phyloP scores from a whole-genome alignment of 352 stramenopile genomes.

The Aphanomyces stellatus region DNA sequence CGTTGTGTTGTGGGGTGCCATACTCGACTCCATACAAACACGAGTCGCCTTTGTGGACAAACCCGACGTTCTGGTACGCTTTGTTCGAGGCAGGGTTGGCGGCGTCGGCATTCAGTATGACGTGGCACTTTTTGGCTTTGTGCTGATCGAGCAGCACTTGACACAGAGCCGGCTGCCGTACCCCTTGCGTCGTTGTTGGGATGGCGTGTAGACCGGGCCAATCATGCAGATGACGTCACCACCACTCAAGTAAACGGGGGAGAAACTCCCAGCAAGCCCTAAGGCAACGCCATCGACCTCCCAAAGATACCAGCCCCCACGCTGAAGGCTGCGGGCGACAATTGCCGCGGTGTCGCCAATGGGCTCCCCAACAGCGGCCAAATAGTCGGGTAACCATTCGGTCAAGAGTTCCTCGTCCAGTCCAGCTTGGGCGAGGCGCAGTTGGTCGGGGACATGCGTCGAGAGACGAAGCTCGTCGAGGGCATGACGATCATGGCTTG shows the following conservation, averaged over 20 bases:
- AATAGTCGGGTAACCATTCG: background rate
- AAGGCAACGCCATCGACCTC: background rate
- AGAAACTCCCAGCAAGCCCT: background rate
- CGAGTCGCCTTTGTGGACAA: too few relatives aligned
- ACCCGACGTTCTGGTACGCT: slow-evolving; percentile 15
- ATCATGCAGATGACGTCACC: background rate
- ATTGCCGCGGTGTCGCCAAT: background rate
- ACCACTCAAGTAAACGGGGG: background rate
- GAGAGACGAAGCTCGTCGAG: background rate
- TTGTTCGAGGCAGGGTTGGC: slow-evolving; percentile 14
- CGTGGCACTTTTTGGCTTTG: too few relatives aligned
- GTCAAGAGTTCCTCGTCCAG: background rate
- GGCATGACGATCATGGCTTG: background rate
- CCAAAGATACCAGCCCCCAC: slow-evolving; percentile 5
- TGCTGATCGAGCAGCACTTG: too few relatives aligned
- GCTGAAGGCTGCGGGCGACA: background rate
- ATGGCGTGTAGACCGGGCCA: slow-evolving; percentile 1
- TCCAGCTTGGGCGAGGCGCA: background rate
- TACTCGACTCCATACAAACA: too few relatives aligned
- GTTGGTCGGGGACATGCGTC: background rate
- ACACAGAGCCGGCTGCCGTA: too few relatives aligned
- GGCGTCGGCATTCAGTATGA: slow-evolving; percentile 15
- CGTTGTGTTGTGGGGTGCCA: too few relatives aligned
- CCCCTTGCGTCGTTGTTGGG: background rate
- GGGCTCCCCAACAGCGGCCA: background rate